Evolutionary conservation across 768 basidiomycete species (phyloP).

Genomic region (Plicaturopsis crispa): DNA sequence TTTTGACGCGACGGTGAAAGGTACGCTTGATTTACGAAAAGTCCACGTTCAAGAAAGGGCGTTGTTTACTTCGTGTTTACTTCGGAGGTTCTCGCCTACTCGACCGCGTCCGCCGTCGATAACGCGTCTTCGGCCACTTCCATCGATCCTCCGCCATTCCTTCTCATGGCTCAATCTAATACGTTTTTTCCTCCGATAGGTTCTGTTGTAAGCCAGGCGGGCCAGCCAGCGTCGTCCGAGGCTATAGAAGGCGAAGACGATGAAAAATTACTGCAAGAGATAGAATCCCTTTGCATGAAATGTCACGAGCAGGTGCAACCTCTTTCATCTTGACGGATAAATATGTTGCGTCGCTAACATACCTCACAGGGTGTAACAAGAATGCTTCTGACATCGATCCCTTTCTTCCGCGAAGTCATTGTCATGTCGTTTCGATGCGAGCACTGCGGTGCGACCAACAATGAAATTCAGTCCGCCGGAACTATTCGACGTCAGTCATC

Average conservation of each 20-base stretch:
- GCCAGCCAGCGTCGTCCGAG: not conserved
- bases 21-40: too few species aligned
- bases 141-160: too few species aligned
- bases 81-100: too few species aligned
- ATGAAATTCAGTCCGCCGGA: conserved; percentile 91
- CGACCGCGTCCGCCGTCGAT: too few species aligned
- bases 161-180: not conserved
- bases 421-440: conserved; percentile 97
- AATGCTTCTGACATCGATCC: conserved; percentile 87
- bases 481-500: conserved; percentile 66
- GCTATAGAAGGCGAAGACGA: conserved; percentile 32
- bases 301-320: conserved; percentile 79
- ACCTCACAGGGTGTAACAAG: conserved; percentile 72
- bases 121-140: too few species aligned
- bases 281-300: conserved; percentile 91
- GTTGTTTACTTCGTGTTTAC: too few species aligned
- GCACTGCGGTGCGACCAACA: conserved; percentile 83
- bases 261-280: conserved; percentile 67
- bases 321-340: not conserved
- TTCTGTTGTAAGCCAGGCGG: not conserved
- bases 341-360: conserved; percentile 2
- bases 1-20: too few species aligned
- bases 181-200: not conserved
- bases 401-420: conserved; percentile 91
- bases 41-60: too few species aligned